Percentiles rank a stretch among this genome's conserved stretches.
Evolutionary conservation across 345 rosid species (phyloP).

Genomic region (Gossypium rotundifolium): DNA sequence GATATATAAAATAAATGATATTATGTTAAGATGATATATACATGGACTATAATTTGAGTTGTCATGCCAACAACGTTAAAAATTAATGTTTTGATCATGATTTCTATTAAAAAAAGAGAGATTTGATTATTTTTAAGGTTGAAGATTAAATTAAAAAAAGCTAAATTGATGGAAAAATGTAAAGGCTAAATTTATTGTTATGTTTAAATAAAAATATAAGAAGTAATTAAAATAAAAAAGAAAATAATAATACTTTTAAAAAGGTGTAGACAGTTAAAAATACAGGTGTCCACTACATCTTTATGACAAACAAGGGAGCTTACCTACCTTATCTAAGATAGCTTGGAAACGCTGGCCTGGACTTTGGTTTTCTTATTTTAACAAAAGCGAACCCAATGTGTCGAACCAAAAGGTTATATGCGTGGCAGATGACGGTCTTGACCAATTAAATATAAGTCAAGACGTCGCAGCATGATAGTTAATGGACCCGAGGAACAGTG

Average conservation of each 20-base stretch:
- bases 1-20: too few relatives aligned
- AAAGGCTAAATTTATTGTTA: too few relatives aligned
- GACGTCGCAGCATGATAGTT: not conserved
- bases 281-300: not conserved
- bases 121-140: accelerated
- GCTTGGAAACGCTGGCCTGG: not conserved
- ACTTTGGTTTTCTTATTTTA: not conserved
- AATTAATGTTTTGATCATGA: too few relatives aligned
- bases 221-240: not conserved
- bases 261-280: not conserved
- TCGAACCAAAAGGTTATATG: not conserved
- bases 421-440: not conserved
- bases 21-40: too few relatives aligned
- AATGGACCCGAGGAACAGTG: too few relatives aligned
- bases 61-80: accelerated
- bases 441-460: not conserved
- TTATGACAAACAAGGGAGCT: not conserved
- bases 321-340: not conserved
- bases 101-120: too few relatives aligned
- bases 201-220: too few relatives aligned
- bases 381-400: not conserved
- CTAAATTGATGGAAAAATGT: too few relatives aligned
- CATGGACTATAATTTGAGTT: too few relatives aligned
- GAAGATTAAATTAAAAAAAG: too few relatives aligned
- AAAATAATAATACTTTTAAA: too few relatives aligned